phyloP scores from a whole-genome alignment of 768 basidiomycete genomes.

The Termitomyces sp. region DNA sequence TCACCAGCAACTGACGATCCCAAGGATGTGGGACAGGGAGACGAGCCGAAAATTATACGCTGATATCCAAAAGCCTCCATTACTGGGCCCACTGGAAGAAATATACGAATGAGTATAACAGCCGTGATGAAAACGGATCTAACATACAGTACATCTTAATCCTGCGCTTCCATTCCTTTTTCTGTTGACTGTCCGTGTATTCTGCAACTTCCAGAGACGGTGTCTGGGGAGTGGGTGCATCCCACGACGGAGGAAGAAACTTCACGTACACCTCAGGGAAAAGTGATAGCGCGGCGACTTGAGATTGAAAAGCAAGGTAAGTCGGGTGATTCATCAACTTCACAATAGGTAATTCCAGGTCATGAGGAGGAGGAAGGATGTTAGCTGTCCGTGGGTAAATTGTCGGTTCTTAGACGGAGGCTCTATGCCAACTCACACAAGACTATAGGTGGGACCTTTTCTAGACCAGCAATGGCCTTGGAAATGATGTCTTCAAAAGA shows the following conservation, averaged over 20 bases:
- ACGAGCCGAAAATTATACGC: constrained; percentile 79
- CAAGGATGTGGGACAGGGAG: constrained; percentile 48
- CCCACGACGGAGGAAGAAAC: constrained; percentile 74
- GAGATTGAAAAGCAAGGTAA: constrained; percentile 68
- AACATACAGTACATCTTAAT: constrained; percentile 84
- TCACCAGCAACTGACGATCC: constrained; percentile 47
- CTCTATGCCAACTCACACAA: constrained; percentile 44
- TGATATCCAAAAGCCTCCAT: constrained; percentile 83
- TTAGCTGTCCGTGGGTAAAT: constrained; percentile 44
- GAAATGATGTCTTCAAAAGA: constrained; percentile 65
- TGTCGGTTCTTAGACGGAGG: not conserved
- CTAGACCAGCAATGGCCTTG: constrained; percentile 46
- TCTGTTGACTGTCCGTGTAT: constrained; percentile 38
- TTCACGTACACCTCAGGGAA: constrained; percentile 68
- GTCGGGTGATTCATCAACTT: constrained; percentile 74
- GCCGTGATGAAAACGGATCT: not conserved
- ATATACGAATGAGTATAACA: constrained; percentile 2
- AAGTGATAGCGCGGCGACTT: constrained; percentile 67
- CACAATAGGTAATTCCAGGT: constrained; percentile 64
- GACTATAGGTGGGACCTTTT: constrained; percentile 51
- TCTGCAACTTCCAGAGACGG: constrained; percentile 31
- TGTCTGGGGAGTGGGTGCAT: constrained; percentile 47
- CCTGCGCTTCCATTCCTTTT: constrained; percentile 62
- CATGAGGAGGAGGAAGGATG: constrained; percentile 73
- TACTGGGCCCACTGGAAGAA: constrained; percentile 64